phyloP scores from a whole-genome alignment of 768 basidiomycete genomes.

The Boletus edulis region DNA sequence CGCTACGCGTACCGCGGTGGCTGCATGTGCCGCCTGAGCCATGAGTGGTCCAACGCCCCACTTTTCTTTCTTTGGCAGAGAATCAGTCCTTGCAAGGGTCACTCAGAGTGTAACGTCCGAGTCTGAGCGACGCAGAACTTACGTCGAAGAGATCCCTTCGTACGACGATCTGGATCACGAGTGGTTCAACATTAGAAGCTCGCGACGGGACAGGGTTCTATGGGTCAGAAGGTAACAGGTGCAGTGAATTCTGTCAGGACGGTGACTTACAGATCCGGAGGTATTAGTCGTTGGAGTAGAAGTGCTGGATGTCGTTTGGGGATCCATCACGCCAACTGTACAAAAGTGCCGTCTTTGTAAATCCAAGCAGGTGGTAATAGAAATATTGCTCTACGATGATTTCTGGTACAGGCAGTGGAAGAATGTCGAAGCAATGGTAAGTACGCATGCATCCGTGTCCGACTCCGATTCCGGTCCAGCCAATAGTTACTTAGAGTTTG shows the following conservation, averaged over 20 bases:
- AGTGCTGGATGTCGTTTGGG: neutral
- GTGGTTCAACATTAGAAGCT: slow-evolving; percentile 14
- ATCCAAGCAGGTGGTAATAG: neutral
- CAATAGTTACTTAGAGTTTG: too few species aligned
- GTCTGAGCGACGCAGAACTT: slow-evolving; percentile 9
- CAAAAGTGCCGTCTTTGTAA: neutral
- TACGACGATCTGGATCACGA: slow-evolving; percentile 45
- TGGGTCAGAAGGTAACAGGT: neutral
- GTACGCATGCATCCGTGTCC: slow-evolving; percentile 6
- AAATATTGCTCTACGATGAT: neutral
- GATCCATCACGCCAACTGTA: slow-evolving; percentile 3
- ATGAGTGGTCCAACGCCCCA: slow-evolving; percentile 46
- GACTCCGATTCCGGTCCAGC: neutral
- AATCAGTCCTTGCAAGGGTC: neutral
- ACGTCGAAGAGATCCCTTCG: slow-evolving; percentile 42
- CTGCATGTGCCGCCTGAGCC: slow-evolving; percentile 44
- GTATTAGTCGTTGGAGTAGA: neutral
- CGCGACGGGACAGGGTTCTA: neutral
- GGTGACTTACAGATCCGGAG: slow-evolving; percentile 5
- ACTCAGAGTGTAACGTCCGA: neutral
- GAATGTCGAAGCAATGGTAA: slow-evolving; percentile 4
- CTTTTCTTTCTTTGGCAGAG: slow-evolving; percentile 32
- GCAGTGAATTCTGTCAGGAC: neutral
- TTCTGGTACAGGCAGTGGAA: neutral
- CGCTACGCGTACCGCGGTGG: slow-evolving; percentile 33